These are phyloP conservation scores for Phytophthora europaea DNA, from an alignment of 352 stramenopile species.

Conservation along the genomic window DNA sequence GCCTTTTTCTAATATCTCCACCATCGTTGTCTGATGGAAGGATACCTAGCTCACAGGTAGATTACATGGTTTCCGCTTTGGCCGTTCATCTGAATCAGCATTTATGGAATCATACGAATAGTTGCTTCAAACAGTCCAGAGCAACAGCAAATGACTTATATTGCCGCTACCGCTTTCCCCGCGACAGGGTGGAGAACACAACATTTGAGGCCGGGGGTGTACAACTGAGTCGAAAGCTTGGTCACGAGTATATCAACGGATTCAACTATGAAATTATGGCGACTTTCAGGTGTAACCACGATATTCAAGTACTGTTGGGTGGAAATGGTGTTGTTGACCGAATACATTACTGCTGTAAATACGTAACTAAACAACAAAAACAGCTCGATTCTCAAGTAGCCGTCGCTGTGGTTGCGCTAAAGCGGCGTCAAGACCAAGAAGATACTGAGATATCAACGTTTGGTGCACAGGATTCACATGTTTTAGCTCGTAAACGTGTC, in stretches of 20 bases:
- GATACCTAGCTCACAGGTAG: not conserved
- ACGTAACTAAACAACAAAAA: not conserved
- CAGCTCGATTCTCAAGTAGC: not conserved
- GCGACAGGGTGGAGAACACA: not conserved
- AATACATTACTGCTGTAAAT: conserved; percentile 25
- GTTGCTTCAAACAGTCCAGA: conserved; percentile 8
- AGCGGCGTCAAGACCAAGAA: conserved; percentile 9
- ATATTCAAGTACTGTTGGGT: conserved; percentile 8
- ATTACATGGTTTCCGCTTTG: conserved; percentile 14
- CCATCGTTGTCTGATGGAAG: not conserved
- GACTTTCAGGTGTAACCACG: conserved; percentile 9
- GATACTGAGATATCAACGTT: not conserved
- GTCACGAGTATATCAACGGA: conserved; percentile 12
- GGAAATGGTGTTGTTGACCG: conserved; percentile 1
- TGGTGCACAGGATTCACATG: not conserved
- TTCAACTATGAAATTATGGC: conserved; percentile 21
- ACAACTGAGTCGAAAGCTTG: not conserved
- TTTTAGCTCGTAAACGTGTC: not conserved
- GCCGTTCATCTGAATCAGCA: conserved; percentile 17
- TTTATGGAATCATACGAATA: conserved; percentile 18
- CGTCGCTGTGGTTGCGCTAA: conserved; percentile 7
- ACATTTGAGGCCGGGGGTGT: not conserved
- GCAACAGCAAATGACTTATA: not conserved
- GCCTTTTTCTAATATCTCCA: not conserved
- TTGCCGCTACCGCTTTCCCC: conserved; percentile 11